A percentile compares a stretch with the other conserved stretches of the same genome.
These are phyloP conservation scores for Fusarium multiceps DNA, from an alignment of 2,329 filamentous ascomycete species.

Conservation along the genomic window DNA sequence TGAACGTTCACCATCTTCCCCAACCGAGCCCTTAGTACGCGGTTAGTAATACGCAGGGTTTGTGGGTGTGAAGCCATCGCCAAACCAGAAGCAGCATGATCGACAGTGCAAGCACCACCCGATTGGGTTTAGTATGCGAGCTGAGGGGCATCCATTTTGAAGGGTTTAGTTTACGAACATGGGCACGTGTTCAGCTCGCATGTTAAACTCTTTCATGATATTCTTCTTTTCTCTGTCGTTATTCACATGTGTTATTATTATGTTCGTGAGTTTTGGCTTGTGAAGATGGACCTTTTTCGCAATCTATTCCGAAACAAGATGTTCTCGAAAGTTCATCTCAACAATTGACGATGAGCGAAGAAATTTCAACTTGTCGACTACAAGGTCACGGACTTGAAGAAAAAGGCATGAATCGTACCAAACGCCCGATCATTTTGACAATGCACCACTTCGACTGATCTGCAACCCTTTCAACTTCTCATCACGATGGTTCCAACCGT, in stretches of 20 bases:
- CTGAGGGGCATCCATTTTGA: background rate
- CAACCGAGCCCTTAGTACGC: background rate
- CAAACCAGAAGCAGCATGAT: slow-evolving; percentile 6
- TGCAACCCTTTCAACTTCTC: background rate
- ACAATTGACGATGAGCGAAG: background rate
- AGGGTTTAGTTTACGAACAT: background rate
- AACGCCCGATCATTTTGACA: background rate
- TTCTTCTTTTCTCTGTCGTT: background rate
- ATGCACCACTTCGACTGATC: background rate
- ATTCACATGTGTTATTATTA: slow-evolving; percentile 2
- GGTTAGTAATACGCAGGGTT: background rate
- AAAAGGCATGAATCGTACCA: background rate
- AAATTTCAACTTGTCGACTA: background rate
- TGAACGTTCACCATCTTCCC: background rate
- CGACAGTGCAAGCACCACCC: slow-evolving; percentile 27
- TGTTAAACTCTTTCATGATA: background rate
- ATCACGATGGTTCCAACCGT: background rate
- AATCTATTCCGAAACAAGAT: slow-evolving; percentile 33
- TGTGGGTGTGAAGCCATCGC: slow-evolving; percentile 1
- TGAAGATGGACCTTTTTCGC: slow-evolving; percentile 24
- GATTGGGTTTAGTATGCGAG: slow-evolving; percentile 45
- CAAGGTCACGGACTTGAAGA: background rate
- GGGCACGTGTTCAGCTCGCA: slow-evolving; percentile 3
- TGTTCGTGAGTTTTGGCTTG: background rate
- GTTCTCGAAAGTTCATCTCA: background rate